A percentile compares a stretch with the other conserved stretches of the same genome.
Evolutionary conservation across 2,329 filamentous ascomycete genomes (phyloP).

Genomic region (Colletotrichum spinosum): DNA sequence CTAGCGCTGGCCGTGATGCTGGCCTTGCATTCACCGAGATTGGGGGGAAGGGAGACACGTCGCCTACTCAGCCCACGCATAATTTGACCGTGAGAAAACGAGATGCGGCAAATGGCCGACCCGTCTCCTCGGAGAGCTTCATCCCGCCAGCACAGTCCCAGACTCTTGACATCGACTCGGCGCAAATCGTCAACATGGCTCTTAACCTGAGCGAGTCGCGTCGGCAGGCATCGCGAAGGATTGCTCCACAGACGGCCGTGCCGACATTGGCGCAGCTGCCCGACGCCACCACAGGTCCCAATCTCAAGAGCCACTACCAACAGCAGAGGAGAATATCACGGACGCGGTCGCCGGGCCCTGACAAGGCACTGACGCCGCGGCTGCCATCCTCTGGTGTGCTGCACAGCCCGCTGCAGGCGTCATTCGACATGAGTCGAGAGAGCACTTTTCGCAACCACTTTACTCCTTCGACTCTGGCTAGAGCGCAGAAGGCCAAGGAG

Average conservation of each 20-base stretch:
- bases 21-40: slow-evolving; percentile 8
- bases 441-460: slow-evolving; percentile 72
- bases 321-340: slow-evolving; percentile 74
- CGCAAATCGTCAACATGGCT: slow-evolving; percentile 93
- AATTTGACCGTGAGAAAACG: slow-evolving; percentile 34
- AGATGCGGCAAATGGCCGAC: slow-evolving; percentile 39
- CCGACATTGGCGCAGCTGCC: slow-evolving; percentile 65
- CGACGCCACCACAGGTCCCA: slow-evolving; percentile 65
- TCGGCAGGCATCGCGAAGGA: slow-evolving; percentile 71
- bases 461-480: slow-evolving; percentile 81
- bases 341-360: slow-evolving; percentile 69
- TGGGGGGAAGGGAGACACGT: slow-evolving; percentile 20
- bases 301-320: slow-evolving; percentile 76
- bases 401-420: slow-evolving; percentile 59
- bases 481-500: slow-evolving; percentile 85
- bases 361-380: slow-evolving; percentile 54
- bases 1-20: slow-evolving; percentile 30
- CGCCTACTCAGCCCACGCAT: slow-evolving; percentile 23
- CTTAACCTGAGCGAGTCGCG: slow-evolving; percentile 87
- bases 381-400: slow-evolving; percentile 54
- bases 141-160: slow-evolving; percentile 39
- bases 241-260: slow-evolving; percentile 59
- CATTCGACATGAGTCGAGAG: slow-evolving; percentile 58
- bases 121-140: slow-evolving; percentile 35
- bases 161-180: slow-evolving; percentile 77